Percentiles rank a stretch among this genome's conserved stretches.
Conservation (phyloP, 2,329 filamentous ascomycete genomes). For the Neoascochyta sp. region DNA sequence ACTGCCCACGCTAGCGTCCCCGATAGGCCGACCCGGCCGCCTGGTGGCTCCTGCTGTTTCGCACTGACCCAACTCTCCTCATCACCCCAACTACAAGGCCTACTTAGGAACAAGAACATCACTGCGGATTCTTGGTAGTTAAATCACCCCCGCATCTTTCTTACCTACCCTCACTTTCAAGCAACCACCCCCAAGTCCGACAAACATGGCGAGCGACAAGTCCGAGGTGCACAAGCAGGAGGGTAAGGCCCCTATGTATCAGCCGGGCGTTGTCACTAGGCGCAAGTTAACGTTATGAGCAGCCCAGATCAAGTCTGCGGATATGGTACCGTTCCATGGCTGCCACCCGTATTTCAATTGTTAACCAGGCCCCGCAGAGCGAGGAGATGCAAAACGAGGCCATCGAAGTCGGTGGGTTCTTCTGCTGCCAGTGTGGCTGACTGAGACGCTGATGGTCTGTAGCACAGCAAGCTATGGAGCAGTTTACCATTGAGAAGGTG, state of each 20-base stretch:
- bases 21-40: slow-evolving; percentile 4
- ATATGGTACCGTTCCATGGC: slow-evolving; percentile 70
- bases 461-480: slow-evolving; percentile 70
- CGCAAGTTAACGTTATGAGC: slow-evolving; percentile 28
- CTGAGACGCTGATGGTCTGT: slow-evolving; percentile 20
- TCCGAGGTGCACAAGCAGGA: slow-evolving; percentile 56
- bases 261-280: slow-evolving; percentile 5
- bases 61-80: slow-evolving; percentile 4
- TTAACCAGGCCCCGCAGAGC: slow-evolving; percentile 56
- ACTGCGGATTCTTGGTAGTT: too few relatives aligned
- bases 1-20: slow-evolving; percentile 5
- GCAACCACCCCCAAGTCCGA: slow-evolving; percentile 1
- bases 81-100: slow-evolving; percentile 14
- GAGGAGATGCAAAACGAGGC: slow-evolving; percentile 97
- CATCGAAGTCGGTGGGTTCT: slow-evolving; percentile 81
- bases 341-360: neutral
- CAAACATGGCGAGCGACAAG: slow-evolving; percentile 52
- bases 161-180: neutral
- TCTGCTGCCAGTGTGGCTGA: slow-evolving; percentile 6
- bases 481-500: slow-evolving; percentile 70
- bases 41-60: slow-evolving; percentile 8
- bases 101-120: too few relatives aligned
- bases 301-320: slow-evolving; percentile 97
- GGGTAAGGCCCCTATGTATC: slow-evolving; percentile 44
- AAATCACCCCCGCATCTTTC: slow-evolving; percentile 3